phyloP scores from a whole-genome alignment of 306 rosid species.

The Arachis stenosperma region DNA sequence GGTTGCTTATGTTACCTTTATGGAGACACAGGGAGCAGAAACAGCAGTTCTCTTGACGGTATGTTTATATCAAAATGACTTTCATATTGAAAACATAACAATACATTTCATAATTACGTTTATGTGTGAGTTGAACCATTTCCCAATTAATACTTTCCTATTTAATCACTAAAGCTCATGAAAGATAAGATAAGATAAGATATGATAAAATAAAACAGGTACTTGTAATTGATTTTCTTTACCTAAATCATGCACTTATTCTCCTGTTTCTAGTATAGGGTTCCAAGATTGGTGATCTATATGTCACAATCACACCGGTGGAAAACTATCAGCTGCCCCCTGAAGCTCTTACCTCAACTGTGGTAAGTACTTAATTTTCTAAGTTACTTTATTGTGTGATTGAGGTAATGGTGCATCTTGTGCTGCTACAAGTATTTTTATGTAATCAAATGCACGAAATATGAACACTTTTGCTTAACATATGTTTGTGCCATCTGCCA shows the following conservation, averaged over 20 bases:
- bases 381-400: slow-evolving; percentile 15
- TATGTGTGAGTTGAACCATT: neutral
- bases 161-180: slow-evolving; percentile 4
- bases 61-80: slow-evolving; percentile 32
- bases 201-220: neutral
- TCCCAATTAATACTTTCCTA: slow-evolving; percentile 14
- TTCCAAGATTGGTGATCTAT: slow-evolving; percentile 60
- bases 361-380: slow-evolving; percentile 49
- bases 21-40: slow-evolving; percentile 79
- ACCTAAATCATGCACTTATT: neutral
- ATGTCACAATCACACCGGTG: slow-evolving; percentile 62
- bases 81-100: slow-evolving; percentile 6
- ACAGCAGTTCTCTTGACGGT: slow-evolving; percentile 85
- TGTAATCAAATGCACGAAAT: slow-evolving; percentile 14
- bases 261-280: slow-evolving; percentile 53
- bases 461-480: slow-evolving; percentile 10
- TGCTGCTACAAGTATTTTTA: slow-evolving; percentile 13
- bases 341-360: slow-evolving; percentile 56
- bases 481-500: slow-evolving; percentile 2
- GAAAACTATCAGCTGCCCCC: slow-evolving; percentile 84
- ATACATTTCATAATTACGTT: slow-evolving; percentile 1
- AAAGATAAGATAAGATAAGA: neutral
- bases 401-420: slow-evolving; percentile 3
- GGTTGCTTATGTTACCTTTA: slow-evolving; percentile 78
- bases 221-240: slow-evolving; percentile 23